phyloP scores from a whole-genome alignment of 306 rosid genomes.

The Medicago arabica region DNA sequence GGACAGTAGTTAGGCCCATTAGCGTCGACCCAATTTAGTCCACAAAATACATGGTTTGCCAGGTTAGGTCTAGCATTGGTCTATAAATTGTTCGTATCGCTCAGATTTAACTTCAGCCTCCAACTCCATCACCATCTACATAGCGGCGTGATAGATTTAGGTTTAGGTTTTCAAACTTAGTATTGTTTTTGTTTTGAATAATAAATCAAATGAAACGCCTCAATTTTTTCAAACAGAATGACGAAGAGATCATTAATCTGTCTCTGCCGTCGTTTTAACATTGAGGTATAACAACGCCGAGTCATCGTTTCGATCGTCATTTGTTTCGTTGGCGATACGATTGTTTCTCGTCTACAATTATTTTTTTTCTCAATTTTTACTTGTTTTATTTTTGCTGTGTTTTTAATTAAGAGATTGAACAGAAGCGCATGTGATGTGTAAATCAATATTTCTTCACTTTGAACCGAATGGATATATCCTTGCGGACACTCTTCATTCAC shows the following conservation, averaged over 20 bases:
- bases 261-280: slow-evolving; percentile 48
- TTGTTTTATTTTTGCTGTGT: fast-evolving
- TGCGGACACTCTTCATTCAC: too few relatives aligned
- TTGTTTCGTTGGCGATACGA: slow-evolving; percentile 62
- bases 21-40: slow-evolving; percentile 2
- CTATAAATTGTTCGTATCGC: slow-evolving; percentile 32
- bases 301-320: slow-evolving; percentile 92
- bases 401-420: too few relatives aligned
- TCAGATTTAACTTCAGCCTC: background rate
- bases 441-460: slow-evolving; percentile 9
- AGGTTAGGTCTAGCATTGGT: slow-evolving; percentile 12
- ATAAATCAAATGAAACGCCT: slow-evolving; percentile 34
- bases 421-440: slow-evolving; percentile 41
- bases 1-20: background rate
- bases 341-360: slow-evolving; percentile 76
- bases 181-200: background rate
- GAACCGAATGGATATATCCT: too few relatives aligned
- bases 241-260: slow-evolving; percentile 38
- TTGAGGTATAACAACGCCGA: slow-evolving; percentile 71
- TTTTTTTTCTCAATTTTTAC: too few relatives aligned
- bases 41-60: background rate
- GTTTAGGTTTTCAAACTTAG: background rate
- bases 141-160: background rate
- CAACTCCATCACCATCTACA: fast-evolving
- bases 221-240: slow-evolving; percentile 29